These are phyloP conservation scores for Tuber microsphaerosporum DNA, from an alignment of 495 filamentous ascomycete genomes.

Conservation along the genomic window DNA sequence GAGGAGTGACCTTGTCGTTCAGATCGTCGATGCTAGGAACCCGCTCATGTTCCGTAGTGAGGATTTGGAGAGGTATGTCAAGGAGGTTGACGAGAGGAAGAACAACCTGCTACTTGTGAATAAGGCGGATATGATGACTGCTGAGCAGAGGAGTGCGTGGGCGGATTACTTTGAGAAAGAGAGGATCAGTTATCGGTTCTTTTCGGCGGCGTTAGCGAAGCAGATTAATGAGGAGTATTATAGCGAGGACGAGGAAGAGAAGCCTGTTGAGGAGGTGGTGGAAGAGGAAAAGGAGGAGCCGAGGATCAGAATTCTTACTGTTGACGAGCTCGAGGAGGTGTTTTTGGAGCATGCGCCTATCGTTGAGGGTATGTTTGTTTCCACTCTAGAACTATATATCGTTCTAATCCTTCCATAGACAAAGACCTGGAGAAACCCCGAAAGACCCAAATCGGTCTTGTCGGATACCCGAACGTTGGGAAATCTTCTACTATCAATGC, in stretches of 20 bases:
- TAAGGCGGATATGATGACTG: slow-evolving; percentile 99
- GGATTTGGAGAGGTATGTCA: slow-evolving; percentile 88
- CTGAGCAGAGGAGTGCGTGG: slow-evolving; percentile 76
- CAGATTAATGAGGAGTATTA: slow-evolving; percentile 67
- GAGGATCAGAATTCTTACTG: slow-evolving; percentile 71
- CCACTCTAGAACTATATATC: background rate
- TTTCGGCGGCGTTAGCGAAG: slow-evolving; percentile 87
- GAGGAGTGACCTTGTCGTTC: slow-evolving; percentile 87
- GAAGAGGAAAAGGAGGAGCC: slow-evolving; percentile 49
- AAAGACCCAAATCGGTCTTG: slow-evolving; percentile 84
- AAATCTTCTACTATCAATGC: slow-evolving; percentile 99
- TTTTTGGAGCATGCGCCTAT: slow-evolving; percentile 70
- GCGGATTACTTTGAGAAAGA: slow-evolving; percentile 76
- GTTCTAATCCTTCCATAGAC: slow-evolving; percentile 31
- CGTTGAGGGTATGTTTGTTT: slow-evolving; percentile 45
- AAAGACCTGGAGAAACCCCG: slow-evolving; percentile 47
- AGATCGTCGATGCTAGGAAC: slow-evolving; percentile 97
- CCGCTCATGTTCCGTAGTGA: slow-evolving; percentile 89
- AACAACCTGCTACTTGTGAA: slow-evolving; percentile 90
- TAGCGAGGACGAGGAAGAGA: slow-evolving; percentile 47
- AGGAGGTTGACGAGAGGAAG: slow-evolving; percentile 81
- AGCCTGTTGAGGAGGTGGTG: slow-evolving; percentile 45
- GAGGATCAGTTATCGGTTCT: slow-evolving; percentile 84
- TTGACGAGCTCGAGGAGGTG: slow-evolving; percentile 83
- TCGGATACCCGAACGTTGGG: slow-evolving; percentile 98